phyloP scores from a whole-genome alignment of 345 rosid genomes.

The Melastoma malabathricum region DNA sequence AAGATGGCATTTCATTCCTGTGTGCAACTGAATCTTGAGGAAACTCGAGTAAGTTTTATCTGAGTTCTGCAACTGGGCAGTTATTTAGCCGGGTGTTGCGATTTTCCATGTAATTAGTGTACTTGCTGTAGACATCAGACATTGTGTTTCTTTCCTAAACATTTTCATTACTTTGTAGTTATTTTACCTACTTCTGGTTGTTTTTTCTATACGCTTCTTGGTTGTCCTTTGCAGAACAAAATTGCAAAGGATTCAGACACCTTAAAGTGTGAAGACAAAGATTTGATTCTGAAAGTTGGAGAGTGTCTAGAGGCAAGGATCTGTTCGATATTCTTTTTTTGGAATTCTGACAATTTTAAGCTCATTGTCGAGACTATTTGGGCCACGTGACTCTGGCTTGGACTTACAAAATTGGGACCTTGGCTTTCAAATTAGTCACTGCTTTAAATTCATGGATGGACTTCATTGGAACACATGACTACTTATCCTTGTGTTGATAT shows the following conservation, averaged over 20 bases:
- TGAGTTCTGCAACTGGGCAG: no score
- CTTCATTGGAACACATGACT: no score
- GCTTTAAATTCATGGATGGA: no score
- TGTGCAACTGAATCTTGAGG: slow-evolving; percentile 76
- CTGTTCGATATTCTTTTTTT: background rate
- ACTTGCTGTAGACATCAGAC: no score
- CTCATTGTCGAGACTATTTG: background rate
- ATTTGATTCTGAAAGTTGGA: slow-evolving; percentile 80
- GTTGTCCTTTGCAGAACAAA: slow-evolving; percentile 41
- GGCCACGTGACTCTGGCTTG: background rate
- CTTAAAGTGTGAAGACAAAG: slow-evolving; percentile 53
- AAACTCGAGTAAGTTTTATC: slow-evolving; percentile 68
- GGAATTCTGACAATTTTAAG: background rate
- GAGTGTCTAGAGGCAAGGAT: slow-evolving; percentile 82
- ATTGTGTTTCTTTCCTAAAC: background rate
- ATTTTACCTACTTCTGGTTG: slow-evolving; percentile 2
- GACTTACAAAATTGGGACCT: no score
- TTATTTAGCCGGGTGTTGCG: no score
- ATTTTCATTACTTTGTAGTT: background rate
- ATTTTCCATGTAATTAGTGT: no score
- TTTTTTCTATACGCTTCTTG: background rate
- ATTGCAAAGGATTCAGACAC: slow-evolving; percentile 68
- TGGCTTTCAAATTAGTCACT: no score
- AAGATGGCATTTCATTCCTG: slow-evolving; percentile 82
- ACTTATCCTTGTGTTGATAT: no score